Base-by-base conservation (phyloP, 2,329 filamentous ascomycete genomes). In the Paraphaeosphaeria sporulosa region DNA sequence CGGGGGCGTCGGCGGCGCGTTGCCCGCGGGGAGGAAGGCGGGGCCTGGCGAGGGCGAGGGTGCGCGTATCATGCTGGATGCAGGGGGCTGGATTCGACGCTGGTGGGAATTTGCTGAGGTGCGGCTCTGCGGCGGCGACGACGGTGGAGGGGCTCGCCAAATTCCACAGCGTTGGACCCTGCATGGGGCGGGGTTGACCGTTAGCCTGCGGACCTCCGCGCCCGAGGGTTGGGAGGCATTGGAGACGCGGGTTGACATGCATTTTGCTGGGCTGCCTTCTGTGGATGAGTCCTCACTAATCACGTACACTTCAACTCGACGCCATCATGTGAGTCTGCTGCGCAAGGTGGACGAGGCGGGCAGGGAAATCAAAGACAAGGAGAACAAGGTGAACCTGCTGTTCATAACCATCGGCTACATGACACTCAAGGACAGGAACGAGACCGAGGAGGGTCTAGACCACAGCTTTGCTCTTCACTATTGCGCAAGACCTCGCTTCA, bases 371-470 rank as follows among this genome's bases (percentile, higher is more conserved):
- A 76, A 75, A 60, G 67, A 72, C 32, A 82, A 81, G 61, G 86
- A 88, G 67, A 72, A 75, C 40, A 78, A 79, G 27, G 79, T 89
- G 60, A 86, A 88, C 68, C 70, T 87, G 3, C 71, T 88, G 0
- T 85, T 87, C 66, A 78, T 87, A 55, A 85, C 80, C 1, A 80
- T 80, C 1, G 85, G 85, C 3, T 81, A 80, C 67, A 74, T 84
- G 63, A 79, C 79, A 2, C 57, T 81, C 7, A 70, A 71, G 46
- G 79, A 79, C n/a, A 68, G 79, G 6, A 67, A 71, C 12, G 74
- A 75, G 47, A 79, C 76, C 2, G 27, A 47, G 7, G 78, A 80
- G 65, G 76, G 76, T 10, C 64, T 80, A 1, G 73, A 79, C 49
- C 62, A 66, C 9, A 75, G 76, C 51, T 67, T 73, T 62, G 64